A percentile compares a stretch with the other conserved stretches of the same genome.
phyloP scores from a whole-genome alignment of 169 alveolate species.

The Toxoplasma gondii region DNA sequence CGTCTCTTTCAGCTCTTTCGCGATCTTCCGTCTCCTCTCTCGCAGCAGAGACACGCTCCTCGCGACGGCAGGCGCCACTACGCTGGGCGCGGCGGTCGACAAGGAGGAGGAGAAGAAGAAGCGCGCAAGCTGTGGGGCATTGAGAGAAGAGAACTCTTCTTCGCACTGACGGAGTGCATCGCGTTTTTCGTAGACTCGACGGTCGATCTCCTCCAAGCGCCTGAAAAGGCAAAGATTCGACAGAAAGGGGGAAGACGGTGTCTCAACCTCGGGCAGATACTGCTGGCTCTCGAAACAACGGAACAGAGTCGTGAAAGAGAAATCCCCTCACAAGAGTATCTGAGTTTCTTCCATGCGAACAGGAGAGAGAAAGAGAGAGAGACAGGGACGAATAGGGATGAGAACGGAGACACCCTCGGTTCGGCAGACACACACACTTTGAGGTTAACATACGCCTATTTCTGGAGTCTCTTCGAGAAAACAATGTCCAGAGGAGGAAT shows the following conservation, averaged over 20 bases:
- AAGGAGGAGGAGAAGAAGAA: background rate
- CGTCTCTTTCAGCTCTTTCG: background rate
- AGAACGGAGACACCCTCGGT: no score
- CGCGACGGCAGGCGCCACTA: background rate
- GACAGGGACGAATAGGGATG: no score
- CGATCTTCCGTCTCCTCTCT: background rate
- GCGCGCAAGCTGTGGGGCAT: background rate
- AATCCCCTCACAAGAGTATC: no score
- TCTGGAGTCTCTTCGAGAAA: no score
- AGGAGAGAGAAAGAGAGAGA: no score
- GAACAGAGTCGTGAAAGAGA: no score
- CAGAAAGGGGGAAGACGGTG: background rate
- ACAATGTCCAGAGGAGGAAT: no score
- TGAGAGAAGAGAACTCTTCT: background rate
- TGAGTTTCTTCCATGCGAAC: no score
- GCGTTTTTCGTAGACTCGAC: slow-evolving; percentile 6
- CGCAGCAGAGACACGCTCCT: background rate
- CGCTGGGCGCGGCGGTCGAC: background rate
- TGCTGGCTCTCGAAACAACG: no score
- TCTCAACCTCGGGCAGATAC: background rate
- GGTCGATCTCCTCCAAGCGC: slow-evolving; percentile 15
- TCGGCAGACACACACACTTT: no score
- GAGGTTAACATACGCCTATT: no score
- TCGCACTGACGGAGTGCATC: background rate
- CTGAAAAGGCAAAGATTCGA: background rate